Conservation (phyloP, 2,329 filamentous ascomycete genomes). For the Paramyrothecium roridum region DNA sequence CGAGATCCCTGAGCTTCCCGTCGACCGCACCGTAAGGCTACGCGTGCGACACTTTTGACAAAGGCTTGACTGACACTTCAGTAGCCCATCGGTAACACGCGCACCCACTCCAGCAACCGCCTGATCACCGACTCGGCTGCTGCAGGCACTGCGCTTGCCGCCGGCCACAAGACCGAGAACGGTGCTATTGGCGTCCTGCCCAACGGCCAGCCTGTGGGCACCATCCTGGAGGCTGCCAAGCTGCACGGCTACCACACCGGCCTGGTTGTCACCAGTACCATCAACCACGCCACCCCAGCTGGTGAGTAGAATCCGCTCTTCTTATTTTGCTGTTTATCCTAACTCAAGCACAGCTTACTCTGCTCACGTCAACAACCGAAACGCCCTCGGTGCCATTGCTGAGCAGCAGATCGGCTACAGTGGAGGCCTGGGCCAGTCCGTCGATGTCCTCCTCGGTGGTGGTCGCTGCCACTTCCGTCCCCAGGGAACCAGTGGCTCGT, state of each 20-base stretch:
- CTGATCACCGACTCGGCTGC: slow-evolving; percentile 35
- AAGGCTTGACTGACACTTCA: not conserved
- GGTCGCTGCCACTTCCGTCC: slow-evolving; percentile 36
- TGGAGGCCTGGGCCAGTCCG: slow-evolving; percentile 28
- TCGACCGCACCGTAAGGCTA: slow-evolving; percentile 4
- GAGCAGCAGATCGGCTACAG: slow-evolving; percentile 29
- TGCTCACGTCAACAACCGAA: slow-evolving; percentile 25
- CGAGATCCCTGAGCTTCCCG: not conserved
- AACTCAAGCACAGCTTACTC: slow-evolving; percentile 15
- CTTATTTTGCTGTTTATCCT: not conserved
- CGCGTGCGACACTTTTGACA: not conserved
- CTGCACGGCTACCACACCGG: slow-evolving; percentile 30
- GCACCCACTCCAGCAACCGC: slow-evolving; percentile 23
- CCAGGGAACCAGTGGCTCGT: slow-evolving; percentile 25
- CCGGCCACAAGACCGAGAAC: slow-evolving; percentile 33
- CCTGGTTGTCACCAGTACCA: slow-evolving; percentile 32
- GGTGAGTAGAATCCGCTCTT: slow-evolving; percentile 5
- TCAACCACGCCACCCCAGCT: slow-evolving; percentile 27
- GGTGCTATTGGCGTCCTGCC: slow-evolving; percentile 28
- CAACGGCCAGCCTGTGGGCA: slow-evolving; percentile 26
- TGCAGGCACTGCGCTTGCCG: slow-evolving; percentile 31
- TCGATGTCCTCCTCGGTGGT: slow-evolving; percentile 33
- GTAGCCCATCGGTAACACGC: slow-evolving; percentile 9
- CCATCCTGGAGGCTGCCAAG: slow-evolving; percentile 34
- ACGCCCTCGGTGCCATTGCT: slow-evolving; percentile 27